Base-by-base conservation (phyloP, 2,329 filamentous ascomycete genomes). In the Dryadomyces sulphureus region DNA sequence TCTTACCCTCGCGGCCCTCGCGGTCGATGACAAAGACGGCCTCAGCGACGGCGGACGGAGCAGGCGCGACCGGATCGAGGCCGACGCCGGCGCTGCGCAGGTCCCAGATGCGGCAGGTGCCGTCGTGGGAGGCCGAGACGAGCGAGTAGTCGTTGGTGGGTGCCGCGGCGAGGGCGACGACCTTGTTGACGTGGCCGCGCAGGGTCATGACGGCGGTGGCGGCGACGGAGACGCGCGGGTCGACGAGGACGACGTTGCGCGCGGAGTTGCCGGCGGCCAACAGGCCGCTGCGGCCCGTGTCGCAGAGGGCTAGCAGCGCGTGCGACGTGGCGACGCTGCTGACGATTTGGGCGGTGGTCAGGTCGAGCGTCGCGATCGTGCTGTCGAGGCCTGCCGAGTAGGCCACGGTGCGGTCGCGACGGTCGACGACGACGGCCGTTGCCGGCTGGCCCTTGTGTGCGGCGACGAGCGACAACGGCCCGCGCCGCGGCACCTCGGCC, bases 321-420 rank as follows among this genome's bases (percentile, higher is more conserved):
- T 94, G 84, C 47, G 85, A 79, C 0, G 88, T 92, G 1, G 84
- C 84, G 47, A 92, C 73, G 4, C 85, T 86, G 58, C 86, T 85
- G 38, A 96, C 87, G 49, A 85, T 75, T 24, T 71, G 68, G 46
- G 77, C 72, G 1, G 90, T 95, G 0, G 88, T 81, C 41, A 98
- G 73, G 66, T 98, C 92, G 66, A 94, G 84, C 0, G 92, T 96
- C 52, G 82, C 81, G 54, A 96, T 69, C 1, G 84, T 84, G 69
- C 94, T 89, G 66, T 98, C 93, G 66, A 85, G 84, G 17, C 88
- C 94, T 20, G 81, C 79, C 1, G 87, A 90, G 69, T 98, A 96
- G 41, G 84, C 90, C 36, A 95, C 86, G 14, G 86, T 94, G 11
- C 79, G 65, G 63, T 96, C 90, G 45, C 77, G 72, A 5, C 81